Percentiles rank a stretch among this genome's conserved stretches.
Evolutionary conservation across 768 basidiomycete species (phyloP).

Genomic region (Podaxis sp.): DNA sequence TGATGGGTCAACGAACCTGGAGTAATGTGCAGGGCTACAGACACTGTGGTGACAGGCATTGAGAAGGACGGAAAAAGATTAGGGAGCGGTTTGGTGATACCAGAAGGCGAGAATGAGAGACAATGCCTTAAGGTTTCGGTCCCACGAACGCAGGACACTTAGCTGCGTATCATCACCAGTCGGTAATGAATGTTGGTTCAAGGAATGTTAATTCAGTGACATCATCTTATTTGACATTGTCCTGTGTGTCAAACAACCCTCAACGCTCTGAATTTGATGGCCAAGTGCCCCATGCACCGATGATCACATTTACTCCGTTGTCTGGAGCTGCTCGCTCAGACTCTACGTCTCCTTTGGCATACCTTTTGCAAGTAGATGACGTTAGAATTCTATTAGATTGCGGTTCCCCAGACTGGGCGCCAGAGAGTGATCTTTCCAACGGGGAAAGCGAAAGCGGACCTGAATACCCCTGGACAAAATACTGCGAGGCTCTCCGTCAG

Average conservation of each 20-base stretch:
- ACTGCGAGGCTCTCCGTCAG: constrained; percentile 66
- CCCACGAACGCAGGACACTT: not conserved
- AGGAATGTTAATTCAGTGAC: not conserved
- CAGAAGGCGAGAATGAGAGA: constrained; percentile 7
- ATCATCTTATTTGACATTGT: constrained; percentile 3
- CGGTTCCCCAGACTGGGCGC: constrained; percentile 85
- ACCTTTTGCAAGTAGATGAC: constrained; percentile 92
- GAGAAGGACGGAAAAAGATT: constrained; percentile 5
- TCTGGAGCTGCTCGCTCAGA: constrained; percentile 76
- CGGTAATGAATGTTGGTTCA: not conserved
- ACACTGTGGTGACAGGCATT: constrained; percentile 51
- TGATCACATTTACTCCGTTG: constrained; percentile 95
- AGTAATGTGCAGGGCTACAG: constrained; percentile 51
- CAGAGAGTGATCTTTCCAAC: constrained; percentile 33
- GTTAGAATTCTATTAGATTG: constrained; percentile 92
- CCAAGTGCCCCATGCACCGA: constrained; percentile 27
- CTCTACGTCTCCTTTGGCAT: constrained; percentile 63
- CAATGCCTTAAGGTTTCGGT: not conserved
- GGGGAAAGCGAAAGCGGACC: constrained; percentile 1
- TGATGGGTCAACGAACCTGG: constrained; percentile 32
- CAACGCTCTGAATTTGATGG: not conserved
- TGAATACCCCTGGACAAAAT: constrained; percentile 49
- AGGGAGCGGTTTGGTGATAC: constrained; percentile 8
- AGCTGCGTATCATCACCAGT: not conserved
- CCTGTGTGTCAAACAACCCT: not conserved